Conservation (phyloP, 129 eudicot genomes). For the Lonicera japonica region DNA sequence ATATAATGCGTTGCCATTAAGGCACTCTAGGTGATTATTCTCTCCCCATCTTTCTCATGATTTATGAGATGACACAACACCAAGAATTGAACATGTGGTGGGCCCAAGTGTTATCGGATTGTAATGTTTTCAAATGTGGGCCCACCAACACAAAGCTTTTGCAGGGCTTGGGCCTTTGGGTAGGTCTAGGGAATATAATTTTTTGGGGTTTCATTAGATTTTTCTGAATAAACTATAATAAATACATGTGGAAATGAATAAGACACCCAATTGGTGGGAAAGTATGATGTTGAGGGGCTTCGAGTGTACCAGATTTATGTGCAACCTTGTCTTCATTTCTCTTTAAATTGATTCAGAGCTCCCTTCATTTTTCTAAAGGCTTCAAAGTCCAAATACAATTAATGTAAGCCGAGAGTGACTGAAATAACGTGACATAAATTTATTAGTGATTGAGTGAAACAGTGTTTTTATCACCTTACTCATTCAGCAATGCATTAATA, state of each 20-base stretch:
- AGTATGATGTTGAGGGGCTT: not conserved
- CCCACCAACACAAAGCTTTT: not conserved
- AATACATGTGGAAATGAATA: conserved; percentile 1
- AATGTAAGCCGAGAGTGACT: too few species aligned
- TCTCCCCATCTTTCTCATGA: not conserved
- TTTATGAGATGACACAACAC: not conserved
- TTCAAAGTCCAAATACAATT: not conserved
- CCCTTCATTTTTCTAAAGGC: not conserved
- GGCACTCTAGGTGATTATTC: too few species aligned
- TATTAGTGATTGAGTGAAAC: too few species aligned
- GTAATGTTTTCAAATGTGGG: not conserved
- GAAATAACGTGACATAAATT: too few species aligned
- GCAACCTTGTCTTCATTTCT: not conserved
- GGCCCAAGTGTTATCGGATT: not conserved
- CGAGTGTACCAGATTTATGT: not conserved
- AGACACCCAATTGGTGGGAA: conserved; percentile 11
- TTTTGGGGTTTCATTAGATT: not conserved
- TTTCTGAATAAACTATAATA: not conserved
- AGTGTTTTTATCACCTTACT: too few species aligned
- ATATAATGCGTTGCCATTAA: too few species aligned
- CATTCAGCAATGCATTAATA: too few species aligned
- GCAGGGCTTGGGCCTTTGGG: not conserved
- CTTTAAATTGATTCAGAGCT: not conserved
- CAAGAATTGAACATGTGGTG: not conserved
- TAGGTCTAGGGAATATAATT: not conserved